A percentile compares a stretch with the other conserved stretches of the same genome.
phyloP scores from a whole-genome alignment of 306 rosid genomes.

The Lupinus albus region DNA sequence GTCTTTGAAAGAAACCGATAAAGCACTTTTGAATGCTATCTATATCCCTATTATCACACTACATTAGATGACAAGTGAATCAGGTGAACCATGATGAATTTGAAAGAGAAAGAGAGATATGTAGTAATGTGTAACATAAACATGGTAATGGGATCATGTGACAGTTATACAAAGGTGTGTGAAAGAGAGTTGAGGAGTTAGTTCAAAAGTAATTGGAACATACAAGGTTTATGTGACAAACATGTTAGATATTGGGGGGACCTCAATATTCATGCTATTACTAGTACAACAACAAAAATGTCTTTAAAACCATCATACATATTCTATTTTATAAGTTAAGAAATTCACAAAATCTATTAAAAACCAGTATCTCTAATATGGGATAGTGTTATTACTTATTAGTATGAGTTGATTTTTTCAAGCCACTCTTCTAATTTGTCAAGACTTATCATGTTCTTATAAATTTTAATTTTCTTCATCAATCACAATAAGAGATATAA shows the following conservation, averaged over 20 bases:
- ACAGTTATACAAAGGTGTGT: constrained; percentile 48
- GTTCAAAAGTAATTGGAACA: constrained; percentile 44
- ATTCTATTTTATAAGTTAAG: no score
- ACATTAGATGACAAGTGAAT: constrained; percentile 14
- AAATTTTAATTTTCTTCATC: no score
- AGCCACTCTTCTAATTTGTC: no score
- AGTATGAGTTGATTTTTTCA: no score
- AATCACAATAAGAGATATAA: no score
- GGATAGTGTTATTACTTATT: no score
- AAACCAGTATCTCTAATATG: no score
- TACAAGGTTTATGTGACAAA: constrained; percentile 27
- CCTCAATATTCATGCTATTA: constrained; percentile 35
- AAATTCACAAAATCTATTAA: no score
- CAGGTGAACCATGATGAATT: constrained; percentile 17
- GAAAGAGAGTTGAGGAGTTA: not conserved
- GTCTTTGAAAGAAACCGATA: constrained; percentile 65
- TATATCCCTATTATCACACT: not conserved
- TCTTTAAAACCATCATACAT: no score
- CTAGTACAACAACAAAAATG: no score
- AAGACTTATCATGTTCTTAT: no score
- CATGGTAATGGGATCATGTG: constrained; percentile 41
- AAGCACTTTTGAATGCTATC: constrained; percentile 52
- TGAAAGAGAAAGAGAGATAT: not conserved
- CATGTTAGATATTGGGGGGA: constrained; percentile 11
- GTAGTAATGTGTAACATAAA: constrained; percentile 25